Evolutionary conservation across 768 basidiomycete genomes (phyloP), one percentile per base, ranked within the genome.

Genomic region (Mycena vitilis): DNA sequence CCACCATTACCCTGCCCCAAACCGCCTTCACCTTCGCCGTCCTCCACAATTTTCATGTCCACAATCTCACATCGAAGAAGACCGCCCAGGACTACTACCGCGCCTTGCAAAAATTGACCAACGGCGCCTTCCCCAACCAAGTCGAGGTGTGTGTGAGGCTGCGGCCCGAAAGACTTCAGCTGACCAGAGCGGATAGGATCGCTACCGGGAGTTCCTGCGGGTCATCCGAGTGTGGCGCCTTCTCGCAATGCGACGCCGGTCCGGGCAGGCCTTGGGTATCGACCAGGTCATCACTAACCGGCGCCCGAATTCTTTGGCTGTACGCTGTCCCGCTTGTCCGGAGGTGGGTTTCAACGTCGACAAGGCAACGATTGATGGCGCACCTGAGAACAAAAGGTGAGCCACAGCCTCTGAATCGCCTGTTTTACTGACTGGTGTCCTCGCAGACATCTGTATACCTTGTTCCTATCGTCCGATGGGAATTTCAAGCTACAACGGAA

Each of bases 21-120:
- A 73, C 72, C 3, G 73, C 23, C 12, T 67, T 72, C 69, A 70
- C 71, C 16, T 70, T 72, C 54, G 11, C 18, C 3, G 49, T 74
- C 8, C 66, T 78, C 30, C 34, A 78, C 2, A 40, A 68, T 9
- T 83, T 80, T 45, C 79, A 83, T 22, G 12, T 75, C 2, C 74
- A 78, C n/a, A 74, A 70, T 1, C 65, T 80, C 0, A 65, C 76
- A 30, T 80, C 75, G 13, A 83, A 83, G 65, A 64, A 74, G 12
- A 74, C 76, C 0, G 66, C 66, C 1, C 77, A 77, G 37, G 79
- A 82, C 52, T 83, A 77, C 57, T 53, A 69, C 37, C 36, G 56
- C 30, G 60, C 71, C 20, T 58, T 80, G 5, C 62, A 57, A 20
- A 40, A 68, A 40, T 60, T 71, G 18, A 78, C 77, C 20, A 66